Evolutionary conservation across 176 grass and related monocot genomes (phyloP).

Genomic region (Oryza glaberrima): DNA sequence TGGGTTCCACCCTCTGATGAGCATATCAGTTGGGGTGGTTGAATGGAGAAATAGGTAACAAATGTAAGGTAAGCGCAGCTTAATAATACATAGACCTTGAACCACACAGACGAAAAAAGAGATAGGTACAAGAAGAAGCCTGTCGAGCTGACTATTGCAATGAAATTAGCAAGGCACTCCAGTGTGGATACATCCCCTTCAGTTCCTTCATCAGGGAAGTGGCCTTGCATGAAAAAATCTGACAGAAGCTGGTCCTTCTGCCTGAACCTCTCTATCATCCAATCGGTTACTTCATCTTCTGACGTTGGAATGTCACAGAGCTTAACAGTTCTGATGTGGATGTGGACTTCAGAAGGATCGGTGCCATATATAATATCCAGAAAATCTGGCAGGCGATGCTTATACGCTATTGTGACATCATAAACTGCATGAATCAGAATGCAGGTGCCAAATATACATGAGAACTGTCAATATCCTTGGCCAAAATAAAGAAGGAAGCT

Average conservation of each 20-base stretch:
- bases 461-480: background rate
- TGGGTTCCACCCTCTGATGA: slow-evolving; percentile 26
- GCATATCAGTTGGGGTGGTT: slow-evolving; percentile 55
- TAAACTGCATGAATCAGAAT: slow-evolving; percentile 65
- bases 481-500: background rate
- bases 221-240: slow-evolving; percentile 55
- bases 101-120: slow-evolving; percentile 64
- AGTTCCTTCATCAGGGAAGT: slow-evolving; percentile 73
- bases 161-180: slow-evolving; percentile 58
- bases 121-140: slow-evolving; percentile 61
- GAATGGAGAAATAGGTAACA: slow-evolving; percentile 66
- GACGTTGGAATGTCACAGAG: slow-evolving; percentile 60
- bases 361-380: slow-evolving; percentile 76
- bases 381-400: slow-evolving; percentile 76
- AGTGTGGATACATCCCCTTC: slow-evolving; percentile 80
- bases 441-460: slow-evolving; percentile 5
- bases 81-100: slow-evolving; percentile 77
- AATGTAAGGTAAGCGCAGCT: slow-evolving; percentile 75
- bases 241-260: slow-evolving; percentile 83
- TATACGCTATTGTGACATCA: slow-evolving; percentile 86
- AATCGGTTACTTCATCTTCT: slow-evolving; percentile 64
- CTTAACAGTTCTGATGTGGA: slow-evolving; percentile 65
- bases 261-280: slow-evolving; percentile 79
- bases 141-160: slow-evolving; percentile 49
- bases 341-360: slow-evolving; percentile 92